Evolutionary conservation across 2,329 filamentous ascomycete species (phyloP).

Genomic region (Proliferodiscus dingleyae): DNA sequence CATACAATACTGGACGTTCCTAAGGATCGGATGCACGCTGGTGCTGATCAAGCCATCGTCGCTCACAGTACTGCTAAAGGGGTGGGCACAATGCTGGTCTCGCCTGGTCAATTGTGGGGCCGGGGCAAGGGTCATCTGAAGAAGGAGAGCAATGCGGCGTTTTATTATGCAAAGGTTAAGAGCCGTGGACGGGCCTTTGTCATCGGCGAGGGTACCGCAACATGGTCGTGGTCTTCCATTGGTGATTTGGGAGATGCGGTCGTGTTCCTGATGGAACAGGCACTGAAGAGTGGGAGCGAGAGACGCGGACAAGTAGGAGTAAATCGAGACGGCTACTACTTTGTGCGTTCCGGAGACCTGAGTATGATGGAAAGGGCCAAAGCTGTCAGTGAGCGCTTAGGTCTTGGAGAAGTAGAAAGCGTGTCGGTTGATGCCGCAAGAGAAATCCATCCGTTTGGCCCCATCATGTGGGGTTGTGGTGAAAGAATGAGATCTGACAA

Average conservation of each 20-base stretch:
- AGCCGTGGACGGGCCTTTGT: neutral
- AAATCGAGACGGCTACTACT: neutral
- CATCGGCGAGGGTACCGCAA: neutral
- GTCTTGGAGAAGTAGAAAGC: neutral
- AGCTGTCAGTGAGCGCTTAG: neutral
- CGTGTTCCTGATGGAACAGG: neutral
- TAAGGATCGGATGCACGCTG: slow-evolving; percentile 1
- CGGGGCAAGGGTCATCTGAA: neutral
- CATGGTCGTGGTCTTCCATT: neutral
- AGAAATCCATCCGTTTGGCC: neutral
- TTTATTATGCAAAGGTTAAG: neutral
- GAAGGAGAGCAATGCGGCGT: neutral
- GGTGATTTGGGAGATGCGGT: neutral
- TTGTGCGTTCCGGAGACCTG: neutral
- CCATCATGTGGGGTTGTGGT: neutral
- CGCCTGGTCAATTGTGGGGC: neutral
- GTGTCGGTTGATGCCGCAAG: neutral
- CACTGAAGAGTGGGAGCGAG: neutral
- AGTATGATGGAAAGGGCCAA: neutral
- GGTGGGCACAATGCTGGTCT: neutral
- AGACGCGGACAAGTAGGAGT: neutral
- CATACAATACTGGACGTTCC: neutral
- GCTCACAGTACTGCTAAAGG: neutral
- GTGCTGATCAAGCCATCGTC: neutral
- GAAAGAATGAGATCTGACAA: neutral